Percentiles rank a stretch among this genome's conserved stretches.
These are phyloP conservation scores for Populus trichocarpa DNA, from an alignment of 441 rosid species.

Conservation along the genomic window DNA sequence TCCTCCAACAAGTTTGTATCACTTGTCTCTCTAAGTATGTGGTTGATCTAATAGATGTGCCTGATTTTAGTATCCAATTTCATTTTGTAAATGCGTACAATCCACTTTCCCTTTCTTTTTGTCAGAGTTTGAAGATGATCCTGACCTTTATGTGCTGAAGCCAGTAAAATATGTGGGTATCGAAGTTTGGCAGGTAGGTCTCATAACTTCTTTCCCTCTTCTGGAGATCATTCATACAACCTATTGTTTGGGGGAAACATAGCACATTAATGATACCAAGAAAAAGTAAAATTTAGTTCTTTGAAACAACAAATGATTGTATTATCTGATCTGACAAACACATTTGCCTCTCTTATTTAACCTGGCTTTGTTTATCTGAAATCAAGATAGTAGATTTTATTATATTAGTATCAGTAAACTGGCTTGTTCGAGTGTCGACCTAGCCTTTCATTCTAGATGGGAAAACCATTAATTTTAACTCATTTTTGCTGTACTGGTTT, in stretches of 20 bases:
- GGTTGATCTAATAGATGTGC: background rate
- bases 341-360: background rate
- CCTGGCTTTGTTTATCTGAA: background rate
- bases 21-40: background rate
- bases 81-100: background rate
- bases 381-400: background rate
- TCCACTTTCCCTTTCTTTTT: conserved; percentile 5
- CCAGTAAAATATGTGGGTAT: conserved; percentile 71
- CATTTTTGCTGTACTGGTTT: background rate
- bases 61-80: background rate
- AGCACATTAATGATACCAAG: background rate
- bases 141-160: conserved; percentile 78
- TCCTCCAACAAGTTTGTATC: background rate
- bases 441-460: background rate
- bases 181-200: conserved; percentile 82
- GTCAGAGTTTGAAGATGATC: conserved; percentile 93
- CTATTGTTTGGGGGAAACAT: background rate
- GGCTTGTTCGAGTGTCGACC: background rate
- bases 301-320: background rate
- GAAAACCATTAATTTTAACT: background rate
- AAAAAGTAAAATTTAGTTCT: background rate
- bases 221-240: background rate
- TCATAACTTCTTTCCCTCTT: conserved; percentile 1
- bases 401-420: background rate
- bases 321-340: background rate